Evolutionary conservation across 352 stramenopile genomes (phyloP), one percentile per base, ranked within the genome.

Genomic region (Phytophthora fragariaefolia): DNA sequence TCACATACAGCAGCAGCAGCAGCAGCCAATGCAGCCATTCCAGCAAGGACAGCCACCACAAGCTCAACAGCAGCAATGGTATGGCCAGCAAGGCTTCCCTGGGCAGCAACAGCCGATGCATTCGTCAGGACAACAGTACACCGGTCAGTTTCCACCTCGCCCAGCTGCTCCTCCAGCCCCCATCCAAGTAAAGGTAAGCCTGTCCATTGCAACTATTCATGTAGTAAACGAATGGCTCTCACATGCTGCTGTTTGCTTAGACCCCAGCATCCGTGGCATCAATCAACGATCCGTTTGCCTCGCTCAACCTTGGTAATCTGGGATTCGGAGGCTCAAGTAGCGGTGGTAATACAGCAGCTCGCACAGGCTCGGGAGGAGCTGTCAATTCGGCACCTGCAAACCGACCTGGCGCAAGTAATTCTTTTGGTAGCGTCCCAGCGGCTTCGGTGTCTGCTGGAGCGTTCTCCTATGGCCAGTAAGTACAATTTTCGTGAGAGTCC

Each of bases 261-360:
- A 63, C 63, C 15, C 46, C 66, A 45, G 69, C 69, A 36, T 71
- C 77, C 10, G 57, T 59, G n/a, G 34, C 80, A 36, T 73, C 79
- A 6, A 65, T 91, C 45, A 90, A 85, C 36, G 87, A 95, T 56
- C 87, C 83, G 15, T 95, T 95, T 51, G 82, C 87, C 6, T 80
- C 87, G 4, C 75, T 95, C 1, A 89, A 79, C 51, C 75, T 93
- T 15, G 76, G 77, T 24, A 79, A 63, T 13, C 74, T 91, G 17
- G 82, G 81, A 36, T 71, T 90, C 27, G 69, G 69, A 26, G 75
- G 66, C 27, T 66, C 56, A 13, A 67, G 36, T 32, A 61, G 58
- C 22, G 59, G 58, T 42, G 66, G 61, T 52, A 30, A 70, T 17
- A 63, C 38, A 38, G 38, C 50, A 20, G 46, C 63, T 24, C 58